phyloP scores from a whole-genome alignment of 1,139 yeast species.

The Nadsonia starkeyi-henricii region DNA sequence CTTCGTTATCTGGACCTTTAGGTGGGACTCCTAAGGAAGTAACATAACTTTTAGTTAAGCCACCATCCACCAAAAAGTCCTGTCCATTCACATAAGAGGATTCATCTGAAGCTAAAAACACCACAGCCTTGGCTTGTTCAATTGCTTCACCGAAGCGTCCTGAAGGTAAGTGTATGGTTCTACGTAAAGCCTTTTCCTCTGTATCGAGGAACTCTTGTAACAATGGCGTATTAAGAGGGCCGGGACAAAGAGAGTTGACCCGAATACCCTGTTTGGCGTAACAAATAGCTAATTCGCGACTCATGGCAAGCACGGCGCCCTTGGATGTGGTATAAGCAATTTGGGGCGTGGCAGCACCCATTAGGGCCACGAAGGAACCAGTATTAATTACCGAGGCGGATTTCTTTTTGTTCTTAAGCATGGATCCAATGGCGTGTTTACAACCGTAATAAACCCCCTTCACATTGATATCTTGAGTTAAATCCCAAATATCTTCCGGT shows the following conservation, averaged over 20 bases:
- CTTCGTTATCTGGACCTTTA: conserved; percentile 19
- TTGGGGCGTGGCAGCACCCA: conserved; percentile 28
- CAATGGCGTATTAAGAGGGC: conserved; percentile 41
- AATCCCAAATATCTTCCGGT: conserved; percentile 34
- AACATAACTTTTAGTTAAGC: conserved; percentile 27
- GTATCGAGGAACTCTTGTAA: conserved; percentile 37
- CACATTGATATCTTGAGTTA: conserved; percentile 38
- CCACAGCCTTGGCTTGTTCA: conserved; percentile 73
- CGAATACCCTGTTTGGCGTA: conserved; percentile 56
- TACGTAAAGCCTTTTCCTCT: conserved; percentile 24
- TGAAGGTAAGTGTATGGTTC: conserved; percentile 46
- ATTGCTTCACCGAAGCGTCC: conserved; percentile 38
- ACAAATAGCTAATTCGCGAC: conserved; percentile 50
- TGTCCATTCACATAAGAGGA: conserved; percentile 74
- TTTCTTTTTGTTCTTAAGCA: conserved; percentile 33
- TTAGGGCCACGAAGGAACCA: conserved; percentile 47
- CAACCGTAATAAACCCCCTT: conserved; percentile 48
- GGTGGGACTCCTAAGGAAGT: conserved; percentile 17
- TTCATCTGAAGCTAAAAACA: conserved; percentile 69
- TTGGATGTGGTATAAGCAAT: conserved; percentile 29
- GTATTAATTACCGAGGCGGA: conserved; percentile 47
- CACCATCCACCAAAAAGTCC: conserved; percentile 78
- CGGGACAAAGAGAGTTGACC: conserved; percentile 61
- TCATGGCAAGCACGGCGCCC: conserved; percentile 28
- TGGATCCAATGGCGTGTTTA: conserved; percentile 36